These are phyloP conservation scores for Verruconis gallopava DNA, from an alignment of 2,329 filamentous ascomycete species.

Conservation along the genomic window DNA sequence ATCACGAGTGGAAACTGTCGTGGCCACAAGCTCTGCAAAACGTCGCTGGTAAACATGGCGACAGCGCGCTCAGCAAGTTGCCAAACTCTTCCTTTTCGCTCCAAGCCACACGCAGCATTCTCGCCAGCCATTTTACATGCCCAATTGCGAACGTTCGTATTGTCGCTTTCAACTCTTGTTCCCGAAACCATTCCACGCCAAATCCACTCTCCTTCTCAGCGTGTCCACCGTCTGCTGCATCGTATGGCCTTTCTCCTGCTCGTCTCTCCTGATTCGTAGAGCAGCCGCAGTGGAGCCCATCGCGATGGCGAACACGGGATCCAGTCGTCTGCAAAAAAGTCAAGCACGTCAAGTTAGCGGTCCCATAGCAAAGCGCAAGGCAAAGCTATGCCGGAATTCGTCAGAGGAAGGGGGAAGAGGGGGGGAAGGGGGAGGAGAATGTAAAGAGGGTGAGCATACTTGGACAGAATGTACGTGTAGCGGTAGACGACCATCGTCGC, in stretches of 20 bases:
- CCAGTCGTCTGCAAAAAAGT: constrained; percentile 32
- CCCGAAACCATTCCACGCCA: constrained; percentile 10
- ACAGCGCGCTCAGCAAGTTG: too few species aligned
- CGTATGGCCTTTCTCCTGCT: constrained; percentile 26
- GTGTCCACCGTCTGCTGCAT: constrained; percentile 19
- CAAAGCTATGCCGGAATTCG: background rate
- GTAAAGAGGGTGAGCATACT: constrained; percentile 18
- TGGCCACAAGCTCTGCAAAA: too few species aligned
- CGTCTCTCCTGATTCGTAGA: constrained; percentile 30
- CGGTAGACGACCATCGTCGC: constrained; percentile 17
- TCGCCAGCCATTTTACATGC: too few species aligned
- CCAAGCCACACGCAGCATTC: too few species aligned
- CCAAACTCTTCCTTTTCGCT: too few species aligned
- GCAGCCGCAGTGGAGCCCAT: constrained; percentile 33
- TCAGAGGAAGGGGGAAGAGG: background rate
- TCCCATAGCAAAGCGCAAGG: too few species aligned
- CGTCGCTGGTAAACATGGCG: too few species aligned
- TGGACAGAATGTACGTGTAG: constrained; percentile 31
- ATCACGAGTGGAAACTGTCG: too few species aligned
- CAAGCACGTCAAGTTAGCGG: too few species aligned
- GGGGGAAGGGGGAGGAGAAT: constrained; percentile 3
- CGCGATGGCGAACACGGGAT: constrained; percentile 36
- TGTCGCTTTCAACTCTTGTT: background rate
- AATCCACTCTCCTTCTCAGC: constrained; percentile 17
- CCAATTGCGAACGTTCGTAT: too few species aligned